Conservation (phyloP, 305 asterid species). For the Fraxinus nigra region DNA sequence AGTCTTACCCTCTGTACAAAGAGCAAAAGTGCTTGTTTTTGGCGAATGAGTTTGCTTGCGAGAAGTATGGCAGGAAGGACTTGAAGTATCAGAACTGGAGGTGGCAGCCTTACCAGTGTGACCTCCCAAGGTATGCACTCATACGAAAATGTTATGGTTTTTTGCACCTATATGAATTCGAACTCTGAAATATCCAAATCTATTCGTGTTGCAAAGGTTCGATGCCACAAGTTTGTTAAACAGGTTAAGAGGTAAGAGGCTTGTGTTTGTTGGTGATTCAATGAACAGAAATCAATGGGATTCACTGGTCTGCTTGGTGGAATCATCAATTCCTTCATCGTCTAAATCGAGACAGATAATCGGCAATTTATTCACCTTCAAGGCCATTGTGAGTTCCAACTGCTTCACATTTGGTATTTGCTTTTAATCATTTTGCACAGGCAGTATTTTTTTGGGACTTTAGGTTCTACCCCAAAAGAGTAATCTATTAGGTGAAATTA, state of each 20-base stretch:
- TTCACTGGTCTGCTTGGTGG: conserved; percentile 80
- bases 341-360: conserved; percentile 67
- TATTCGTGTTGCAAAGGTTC: conserved; percentile 46
- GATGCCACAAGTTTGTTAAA: conserved; percentile 64
- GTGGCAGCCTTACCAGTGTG: conserved; percentile 88
- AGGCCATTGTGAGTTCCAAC: conserved; percentile 54
- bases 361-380: conserved; percentile 72
- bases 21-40: conserved; percentile 70
- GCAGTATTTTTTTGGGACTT: not conserved
- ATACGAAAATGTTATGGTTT: not conserved
- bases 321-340: conserved; percentile 49
- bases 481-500: not conserved
- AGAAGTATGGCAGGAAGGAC: conserved; percentile 68
- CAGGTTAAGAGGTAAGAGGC: conserved; percentile 70
- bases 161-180: not conserved
- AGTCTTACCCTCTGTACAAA: conserved; percentile 62
- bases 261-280: conserved; percentile 87
- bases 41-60: conserved; percentile 84
- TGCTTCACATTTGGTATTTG: not conserved
- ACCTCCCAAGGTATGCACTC: conserved; percentile 63
- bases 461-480: not conserved
- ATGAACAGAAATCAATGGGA: conserved; percentile 88
- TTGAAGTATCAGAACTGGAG: conserved; percentile 70
- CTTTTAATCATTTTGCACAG: not conserved
- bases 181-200: not conserved